A percentile compares a stretch with the other conserved stretches of the same genome.
phyloP scores from a whole-genome alignment of 2,329 filamentous ascomycete genomes.

The Ophiostoma populinum region DNA sequence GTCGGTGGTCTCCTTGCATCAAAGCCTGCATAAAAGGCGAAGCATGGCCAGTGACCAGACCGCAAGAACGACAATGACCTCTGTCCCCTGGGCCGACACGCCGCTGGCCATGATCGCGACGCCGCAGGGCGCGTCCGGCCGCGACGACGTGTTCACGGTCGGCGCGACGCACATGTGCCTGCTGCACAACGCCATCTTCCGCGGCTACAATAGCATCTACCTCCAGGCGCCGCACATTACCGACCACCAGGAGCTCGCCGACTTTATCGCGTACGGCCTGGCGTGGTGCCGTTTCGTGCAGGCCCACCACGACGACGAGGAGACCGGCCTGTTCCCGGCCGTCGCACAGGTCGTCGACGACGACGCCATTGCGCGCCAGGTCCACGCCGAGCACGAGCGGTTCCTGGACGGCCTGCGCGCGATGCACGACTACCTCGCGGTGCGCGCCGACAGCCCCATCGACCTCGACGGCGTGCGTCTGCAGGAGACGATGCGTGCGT shows the following conservation, averaged over 20 bases:
- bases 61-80: too few species aligned
- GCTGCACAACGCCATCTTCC: slow-evolving; percentile 44
- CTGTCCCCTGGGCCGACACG: slow-evolving; percentile 31
- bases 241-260: slow-evolving; percentile 29
- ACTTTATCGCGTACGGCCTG: slow-evolving; percentile 40
- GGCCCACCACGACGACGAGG: slow-evolving; percentile 44
- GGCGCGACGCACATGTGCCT: slow-evolving; percentile 44
- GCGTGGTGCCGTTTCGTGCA: slow-evolving; percentile 42
- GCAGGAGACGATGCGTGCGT: slow-evolving; percentile 30
- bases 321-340: slow-evolving; percentile 35
- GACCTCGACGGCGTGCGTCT: slow-evolving; percentile 29
- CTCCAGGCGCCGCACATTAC: slow-evolving; percentile 35
- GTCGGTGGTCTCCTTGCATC: too few species aligned
- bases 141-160: slow-evolving; percentile 40
- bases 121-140: slow-evolving; percentile 33
- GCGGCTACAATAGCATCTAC: slow-evolving; percentile 47
- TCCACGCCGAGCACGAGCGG: slow-evolving; percentile 35
- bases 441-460: slow-evolving; percentile 21
- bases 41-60: too few species aligned
- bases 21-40: too few species aligned
- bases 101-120: slow-evolving; percentile 37
- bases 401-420: slow-evolving; percentile 34
- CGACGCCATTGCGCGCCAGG: slow-evolving; percentile 32
- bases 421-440: slow-evolving; percentile 33
- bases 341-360: slow-evolving; percentile 33